Percentiles rank a stretch among this genome's conserved stretches.
Evolutionary conservation across 2,329 filamentous ascomycete genomes (phyloP).

Genomic region (Pseudocercospora fijiensis): DNA sequence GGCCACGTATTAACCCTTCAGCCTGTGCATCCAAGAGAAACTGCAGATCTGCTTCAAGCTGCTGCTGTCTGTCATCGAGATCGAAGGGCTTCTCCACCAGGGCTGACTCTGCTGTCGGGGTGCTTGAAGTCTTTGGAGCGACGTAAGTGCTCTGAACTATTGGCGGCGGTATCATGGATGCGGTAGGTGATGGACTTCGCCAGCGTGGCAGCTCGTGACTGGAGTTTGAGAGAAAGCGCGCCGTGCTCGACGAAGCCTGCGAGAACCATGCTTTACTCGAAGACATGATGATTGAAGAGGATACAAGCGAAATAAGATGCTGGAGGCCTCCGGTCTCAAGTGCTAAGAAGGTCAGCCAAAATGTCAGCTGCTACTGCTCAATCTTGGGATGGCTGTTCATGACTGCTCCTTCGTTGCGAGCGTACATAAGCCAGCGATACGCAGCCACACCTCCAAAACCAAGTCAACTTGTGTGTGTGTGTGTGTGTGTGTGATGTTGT

Average conservation of each 20-base stretch:
- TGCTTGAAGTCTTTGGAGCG: slow-evolving; percentile 11
- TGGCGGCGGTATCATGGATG: slow-evolving; percentile 39
- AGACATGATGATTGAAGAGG: slow-evolving; percentile 11
- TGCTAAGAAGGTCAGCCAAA: background rate
- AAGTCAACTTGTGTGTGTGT: background rate
- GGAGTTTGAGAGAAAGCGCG: slow-evolving; percentile 25
- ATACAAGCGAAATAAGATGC: background rate
- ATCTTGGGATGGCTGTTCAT: background rate
- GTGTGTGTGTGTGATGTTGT: background rate
- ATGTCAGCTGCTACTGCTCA: background rate
- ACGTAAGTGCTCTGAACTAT: slow-evolving; percentile 37
- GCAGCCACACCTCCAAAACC: background rate
- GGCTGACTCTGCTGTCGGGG: slow-evolving; percentile 36
- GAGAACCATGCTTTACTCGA: slow-evolving; percentile 34
- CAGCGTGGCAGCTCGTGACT: slow-evolving; percentile 36
- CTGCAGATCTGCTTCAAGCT: slow-evolving; percentile 59
- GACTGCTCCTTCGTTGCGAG: background rate
- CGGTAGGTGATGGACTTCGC: slow-evolving; percentile 36
- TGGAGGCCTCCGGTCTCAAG: background rate
- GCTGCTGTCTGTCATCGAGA: slow-evolving; percentile 46
- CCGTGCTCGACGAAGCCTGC: slow-evolving; percentile 27
- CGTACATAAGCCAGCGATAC: background rate
- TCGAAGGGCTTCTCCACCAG: slow-evolving; percentile 48
- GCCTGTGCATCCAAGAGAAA: slow-evolving; percentile 61
- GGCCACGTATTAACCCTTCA: slow-evolving; percentile 54